Conservation (phyloP, 768 basidiomycete genomes). For the Xanthoconium stramineum region DNA sequence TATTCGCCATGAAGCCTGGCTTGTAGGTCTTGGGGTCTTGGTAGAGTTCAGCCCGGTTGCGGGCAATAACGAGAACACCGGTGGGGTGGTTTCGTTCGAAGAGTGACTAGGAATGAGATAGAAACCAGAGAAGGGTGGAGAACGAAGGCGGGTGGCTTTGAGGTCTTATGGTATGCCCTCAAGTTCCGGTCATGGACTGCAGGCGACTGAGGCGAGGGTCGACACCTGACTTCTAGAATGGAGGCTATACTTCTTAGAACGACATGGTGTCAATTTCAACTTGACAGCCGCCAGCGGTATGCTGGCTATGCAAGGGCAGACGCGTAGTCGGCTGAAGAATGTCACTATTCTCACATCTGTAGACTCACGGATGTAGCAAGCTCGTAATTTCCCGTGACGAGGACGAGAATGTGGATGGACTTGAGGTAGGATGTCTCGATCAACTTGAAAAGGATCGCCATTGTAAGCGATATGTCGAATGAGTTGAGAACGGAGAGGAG, state of each 20-base stretch:
- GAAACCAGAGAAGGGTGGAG: conserved; percentile 19
- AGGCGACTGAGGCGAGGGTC: conserved; percentile 6
- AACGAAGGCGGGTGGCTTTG: conserved; percentile 1
- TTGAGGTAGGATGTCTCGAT: no score
- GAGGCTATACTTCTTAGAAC: neutral
- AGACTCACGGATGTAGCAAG: no score
- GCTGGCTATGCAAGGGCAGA: neutral
- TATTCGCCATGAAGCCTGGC: conserved; percentile 61
- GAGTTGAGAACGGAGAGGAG: no score
- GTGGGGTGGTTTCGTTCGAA: conserved; percentile 11
- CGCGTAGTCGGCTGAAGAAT: no score
- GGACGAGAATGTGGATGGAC: no score
- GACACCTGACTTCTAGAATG: conserved; percentile 15
- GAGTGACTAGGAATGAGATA: conserved; percentile 14
- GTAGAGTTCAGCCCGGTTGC: conserved; percentile 67
- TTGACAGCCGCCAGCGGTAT: conserved; percentile 8
- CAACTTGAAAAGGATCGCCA: no score
- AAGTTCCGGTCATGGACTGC: conserved; percentile 18
- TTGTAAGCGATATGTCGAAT: no score
- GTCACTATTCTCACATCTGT: no score
- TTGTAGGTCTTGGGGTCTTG: conserved; percentile 72
- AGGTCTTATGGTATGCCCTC: conserved; percentile 18
- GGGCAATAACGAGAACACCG: conserved; percentile 73
- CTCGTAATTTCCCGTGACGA: no score
- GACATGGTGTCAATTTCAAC: neutral